A percentile compares a stretch with the other conserved stretches of the same genome.
phyloP scores from a whole-genome alignment of 345 rosid species.

The Citrus unshiu region DNA sequence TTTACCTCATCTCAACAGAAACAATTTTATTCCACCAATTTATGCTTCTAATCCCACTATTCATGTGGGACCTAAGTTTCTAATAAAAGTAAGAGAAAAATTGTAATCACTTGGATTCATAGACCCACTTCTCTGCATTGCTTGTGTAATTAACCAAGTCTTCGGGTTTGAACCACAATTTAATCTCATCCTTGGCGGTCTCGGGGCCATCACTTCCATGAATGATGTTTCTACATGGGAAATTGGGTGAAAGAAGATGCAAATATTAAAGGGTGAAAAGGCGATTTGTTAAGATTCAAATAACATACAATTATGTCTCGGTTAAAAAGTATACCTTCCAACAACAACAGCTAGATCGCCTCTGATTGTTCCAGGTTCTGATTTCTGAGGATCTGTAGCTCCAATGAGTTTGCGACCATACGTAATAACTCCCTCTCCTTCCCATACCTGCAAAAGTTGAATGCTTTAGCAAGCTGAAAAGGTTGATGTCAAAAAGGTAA shows the following conservation, averaged over 20 bases:
- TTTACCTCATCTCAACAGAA: conserved; percentile 9
- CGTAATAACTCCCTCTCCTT: conserved; percentile 94
- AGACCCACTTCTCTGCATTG: conserved; percentile 92
- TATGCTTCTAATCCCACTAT: conserved; percentile 26
- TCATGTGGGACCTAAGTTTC: conserved; percentile 22
- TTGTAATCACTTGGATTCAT: conserved; percentile 56
- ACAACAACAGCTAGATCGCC: conserved; percentile 95
- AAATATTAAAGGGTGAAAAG: neutral
- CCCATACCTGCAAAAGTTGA: conserved; percentile 73
- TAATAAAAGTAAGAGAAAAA: conserved; percentile 4
- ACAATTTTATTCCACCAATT: conserved; percentile 28
- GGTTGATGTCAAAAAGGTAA: neutral
- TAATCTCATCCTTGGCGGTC: conserved; percentile 90
- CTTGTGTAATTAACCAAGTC: conserved; percentile 79
- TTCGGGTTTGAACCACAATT: conserved; percentile 91
- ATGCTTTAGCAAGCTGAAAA: neutral
- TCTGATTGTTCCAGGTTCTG: conserved; percentile 96
- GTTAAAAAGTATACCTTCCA: conserved; percentile 59
- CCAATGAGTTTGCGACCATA: conserved; percentile 96
- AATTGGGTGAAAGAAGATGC: neutral
- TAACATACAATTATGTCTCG: neutral
- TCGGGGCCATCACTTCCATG: conserved; percentile 99
- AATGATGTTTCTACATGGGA: conserved; percentile 71
- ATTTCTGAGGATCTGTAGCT: conserved; percentile 98
- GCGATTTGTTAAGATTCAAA: neutral